A percentile compares a stretch with the other conserved stretches of the same genome.
phyloP scores from a whole-genome alignment of 352 stramenopile genomes.

The Globisporangium takayamanum region DNA sequence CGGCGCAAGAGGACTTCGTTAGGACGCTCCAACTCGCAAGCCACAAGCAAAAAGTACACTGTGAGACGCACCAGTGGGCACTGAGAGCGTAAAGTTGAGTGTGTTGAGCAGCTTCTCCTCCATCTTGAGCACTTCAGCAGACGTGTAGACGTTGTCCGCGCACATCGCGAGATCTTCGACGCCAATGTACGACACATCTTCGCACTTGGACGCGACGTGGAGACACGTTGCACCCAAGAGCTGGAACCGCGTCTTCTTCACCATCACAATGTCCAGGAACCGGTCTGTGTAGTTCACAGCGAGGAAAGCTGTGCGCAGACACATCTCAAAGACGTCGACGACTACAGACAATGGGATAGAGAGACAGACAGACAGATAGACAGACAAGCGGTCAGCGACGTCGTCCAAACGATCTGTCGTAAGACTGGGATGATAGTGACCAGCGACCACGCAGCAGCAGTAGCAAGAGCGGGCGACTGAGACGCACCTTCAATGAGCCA shows the following conservation, averaged over 20 bases:
- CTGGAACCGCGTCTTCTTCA: slow-evolving; percentile 87
- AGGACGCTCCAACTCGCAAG: not conserved
- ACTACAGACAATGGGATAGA: slow-evolving; percentile 31
- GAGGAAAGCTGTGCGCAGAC: slow-evolving; percentile 82
- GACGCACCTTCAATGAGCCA: slow-evolving; percentile 88
- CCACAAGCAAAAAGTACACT: not conserved
- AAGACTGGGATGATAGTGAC: too few relatives aligned
- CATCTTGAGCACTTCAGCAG: slow-evolving; percentile 86
- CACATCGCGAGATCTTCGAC: slow-evolving; percentile 90
- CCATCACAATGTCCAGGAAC: slow-evolving; percentile 84
- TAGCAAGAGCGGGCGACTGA: not conserved
- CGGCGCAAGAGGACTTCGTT: not conserved
- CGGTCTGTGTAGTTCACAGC: slow-evolving; percentile 89
- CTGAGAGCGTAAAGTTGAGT: slow-evolving; percentile 87
- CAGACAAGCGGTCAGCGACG: not conserved
- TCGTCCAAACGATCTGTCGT: not conserved
- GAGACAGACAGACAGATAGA: not conserved
- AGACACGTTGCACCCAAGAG: slow-evolving; percentile 86
- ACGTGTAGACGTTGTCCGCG: slow-evolving; percentile 88
- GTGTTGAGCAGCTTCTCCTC: slow-evolving; percentile 89
- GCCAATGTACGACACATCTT: slow-evolving; percentile 91
- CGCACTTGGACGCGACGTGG: slow-evolving; percentile 88
- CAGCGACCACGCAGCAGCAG: not conserved
- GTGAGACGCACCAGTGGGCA: slow-evolving; percentile 66
- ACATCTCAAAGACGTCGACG: slow-evolving; percentile 92